phyloP scores from a whole-genome alignment of 441 rosid genomes.

The Arabidopsis hybrid region DNA sequence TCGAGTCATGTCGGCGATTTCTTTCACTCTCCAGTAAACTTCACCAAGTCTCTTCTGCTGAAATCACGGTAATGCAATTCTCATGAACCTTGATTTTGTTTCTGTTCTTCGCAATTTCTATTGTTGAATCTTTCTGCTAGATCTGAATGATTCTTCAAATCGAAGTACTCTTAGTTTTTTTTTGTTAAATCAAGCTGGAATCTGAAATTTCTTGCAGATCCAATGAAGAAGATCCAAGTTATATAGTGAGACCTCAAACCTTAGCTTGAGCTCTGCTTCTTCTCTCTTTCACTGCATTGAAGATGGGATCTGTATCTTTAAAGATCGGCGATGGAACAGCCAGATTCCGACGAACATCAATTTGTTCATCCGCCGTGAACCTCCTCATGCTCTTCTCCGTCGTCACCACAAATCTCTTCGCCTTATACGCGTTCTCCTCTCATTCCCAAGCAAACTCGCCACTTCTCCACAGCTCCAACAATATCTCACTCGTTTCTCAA shows the following conservation, averaged over 20 bases:
- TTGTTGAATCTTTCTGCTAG: too few relatives aligned
- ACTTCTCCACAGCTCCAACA: slow-evolving; percentile 48
- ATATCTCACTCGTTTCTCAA: slow-evolving; percentile 84
- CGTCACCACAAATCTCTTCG: slow-evolving; percentile 85
- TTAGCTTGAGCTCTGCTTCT: slow-evolving; percentile 17
- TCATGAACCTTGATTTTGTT: too few relatives aligned
- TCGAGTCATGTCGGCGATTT: too few relatives aligned
- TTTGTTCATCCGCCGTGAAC: slow-evolving; percentile 85
- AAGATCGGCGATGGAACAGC: slow-evolving; percentile 92
- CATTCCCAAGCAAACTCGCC: slow-evolving; percentile 47
- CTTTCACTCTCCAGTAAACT: too few relatives aligned
- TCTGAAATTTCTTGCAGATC: slow-evolving; percentile 22
- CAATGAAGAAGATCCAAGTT: slow-evolving; percentile 15
- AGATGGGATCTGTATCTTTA: slow-evolving; percentile 84
- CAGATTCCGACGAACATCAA: slow-evolving; percentile 73
- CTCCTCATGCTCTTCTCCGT: slow-evolving; percentile 94
- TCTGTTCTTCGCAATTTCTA: too few relatives aligned
- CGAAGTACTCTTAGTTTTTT: too few relatives aligned
- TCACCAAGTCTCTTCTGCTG: too few relatives aligned
- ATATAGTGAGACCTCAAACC: slow-evolving; percentile 1
- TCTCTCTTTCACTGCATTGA: not conserved
- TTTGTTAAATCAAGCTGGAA: not conserved
- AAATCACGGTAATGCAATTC: too few relatives aligned
- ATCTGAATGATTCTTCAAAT: too few relatives aligned
- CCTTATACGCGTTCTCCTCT: slow-evolving; percentile 87